Base-by-base conservation (phyloP, 176 grass and related monocot species). In the Puya raimondii region DNA sequence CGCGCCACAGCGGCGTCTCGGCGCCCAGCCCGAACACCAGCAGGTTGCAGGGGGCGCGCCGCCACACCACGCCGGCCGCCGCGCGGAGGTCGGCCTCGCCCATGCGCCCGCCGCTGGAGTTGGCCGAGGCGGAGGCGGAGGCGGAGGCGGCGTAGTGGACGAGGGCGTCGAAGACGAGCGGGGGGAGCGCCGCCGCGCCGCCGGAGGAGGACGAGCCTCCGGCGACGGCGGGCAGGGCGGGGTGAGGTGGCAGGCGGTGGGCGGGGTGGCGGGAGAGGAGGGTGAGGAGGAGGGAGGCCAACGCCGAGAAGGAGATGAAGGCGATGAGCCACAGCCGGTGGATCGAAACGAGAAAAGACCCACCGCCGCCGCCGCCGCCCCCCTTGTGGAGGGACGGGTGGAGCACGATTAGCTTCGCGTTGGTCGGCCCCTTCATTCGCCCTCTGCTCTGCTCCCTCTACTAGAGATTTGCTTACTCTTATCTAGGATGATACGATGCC, bases 211-310 rank as follows among this genome's bases (percentile, higher is more conserved):
- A 22, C 27, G 33, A 23, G 23, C 76, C n/a, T 20, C 63, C 14
- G 57, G 85, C 10, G 12, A 17, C 10, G 63, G 18, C 23, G 42
- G 50, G n/a, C 49, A 49, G 2, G 57, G 25, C 48, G 27, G 10
- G 10, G 13, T 11, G 7, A 0, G 80, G 1, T 80, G 80, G 21
- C 67, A 11, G 23, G 73, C 3, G 13, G 61, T 54, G 50, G 48
- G 51, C 29, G 33, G 53, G 14, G 73, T 75, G 49, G 47, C 79
- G 71, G 77, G 75, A 84, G 85, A 80, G 82, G 75, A 86, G 63
- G 80, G 90, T 85, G 77, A 85, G 81, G 72, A 96, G 53, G 51
- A 88, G 85, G 13, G 88, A 88, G 14, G 92, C 88, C 51, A 96
- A 86, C 53, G 85, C 77, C 72, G 91, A 88, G 83, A 87, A 91